phyloP scores from a whole-genome alignment of 2,329 filamentous ascomycete species.

The Colletotrichum godetiae region DNA sequence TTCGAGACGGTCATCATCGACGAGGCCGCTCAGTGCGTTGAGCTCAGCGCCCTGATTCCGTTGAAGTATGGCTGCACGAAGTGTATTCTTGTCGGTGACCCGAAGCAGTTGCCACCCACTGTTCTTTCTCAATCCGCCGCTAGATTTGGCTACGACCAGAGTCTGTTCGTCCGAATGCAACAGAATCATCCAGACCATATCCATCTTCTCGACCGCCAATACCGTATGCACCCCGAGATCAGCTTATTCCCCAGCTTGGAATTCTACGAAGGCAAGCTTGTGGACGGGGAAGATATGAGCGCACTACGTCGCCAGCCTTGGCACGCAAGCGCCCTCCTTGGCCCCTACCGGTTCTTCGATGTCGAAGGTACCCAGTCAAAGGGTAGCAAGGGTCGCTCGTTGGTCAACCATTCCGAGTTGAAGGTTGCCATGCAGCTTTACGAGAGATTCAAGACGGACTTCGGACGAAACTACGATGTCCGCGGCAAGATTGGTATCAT shows the following conservation, averaged over 20 bases:
- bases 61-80: constrained; percentile 97
- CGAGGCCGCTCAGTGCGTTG: constrained; percentile 97
- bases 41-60: constrained; percentile 94
- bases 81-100: constrained; percentile 96
- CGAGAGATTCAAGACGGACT: constrained; percentile 81
- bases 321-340: constrained; percentile 85
- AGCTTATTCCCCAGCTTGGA: constrained; percentile 88
- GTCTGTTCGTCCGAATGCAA: constrained; percentile 98
- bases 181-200: constrained; percentile 88
- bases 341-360: constrained; percentile 97
- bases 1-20: constrained; percentile 99
- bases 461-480: constrained; percentile 71
- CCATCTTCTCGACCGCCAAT: constrained; percentile 96
- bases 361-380: constrained; percentile 88
- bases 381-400: constrained; percentile 85
- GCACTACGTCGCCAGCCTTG: constrained; percentile 81
- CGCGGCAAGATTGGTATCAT: constrained; percentile 93
- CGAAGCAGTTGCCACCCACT: constrained; percentile 95
- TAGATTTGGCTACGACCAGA: constrained; percentile 95
- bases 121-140: constrained; percentile 95
- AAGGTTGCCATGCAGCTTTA: constrained; percentile 89
- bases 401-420: constrained; percentile 89
- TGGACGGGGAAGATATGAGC: constrained; percentile 88
- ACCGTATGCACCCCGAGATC: constrained; percentile 99
- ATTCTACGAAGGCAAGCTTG: constrained; percentile 90